Conservation (phyloP, 495 filamentous ascomycete species). For the Opeltia flavorubescens region DNA sequence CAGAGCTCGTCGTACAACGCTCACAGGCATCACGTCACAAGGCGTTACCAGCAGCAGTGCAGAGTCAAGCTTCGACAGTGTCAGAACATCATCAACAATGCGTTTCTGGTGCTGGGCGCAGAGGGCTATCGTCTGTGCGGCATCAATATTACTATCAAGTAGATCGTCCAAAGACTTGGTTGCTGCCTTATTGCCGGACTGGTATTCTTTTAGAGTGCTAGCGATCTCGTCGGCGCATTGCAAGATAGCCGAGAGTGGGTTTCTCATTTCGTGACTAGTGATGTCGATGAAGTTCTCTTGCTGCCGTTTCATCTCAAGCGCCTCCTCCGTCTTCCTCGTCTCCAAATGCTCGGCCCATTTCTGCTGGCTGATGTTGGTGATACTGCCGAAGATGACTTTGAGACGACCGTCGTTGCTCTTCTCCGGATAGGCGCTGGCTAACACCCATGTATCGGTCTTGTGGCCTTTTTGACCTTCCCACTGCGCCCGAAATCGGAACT, state of each 20-base stretch:
- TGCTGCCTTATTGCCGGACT: slow-evolving; percentile 7
- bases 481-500: slow-evolving; percentile 53
- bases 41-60: slow-evolving; percentile 55
- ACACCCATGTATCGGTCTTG: slow-evolving; percentile 50
- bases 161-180: slow-evolving; percentile 19
- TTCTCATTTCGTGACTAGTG: slow-evolving; percentile 77
- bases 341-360: slow-evolving; percentile 34
- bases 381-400: slow-evolving; percentile 56
- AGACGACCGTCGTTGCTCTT: slow-evolving; percentile 38
- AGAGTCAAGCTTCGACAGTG: slow-evolving; percentile 72
- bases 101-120: slow-evolving; percentile 68
- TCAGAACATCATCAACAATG: slow-evolving; percentile 69
- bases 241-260: slow-evolving; percentile 66
- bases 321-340: slow-evolving; percentile 48
- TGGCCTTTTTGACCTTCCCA: slow-evolving; percentile 44
- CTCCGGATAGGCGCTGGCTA: slow-evolving; percentile 58
- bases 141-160: slow-evolving; percentile 49
- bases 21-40: slow-evolving; percentile 49
- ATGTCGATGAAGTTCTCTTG: slow-evolving; percentile 84
- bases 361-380: slow-evolving; percentile 32
- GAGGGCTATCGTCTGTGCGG: slow-evolving; percentile 58
- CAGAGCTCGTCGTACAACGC: slow-evolving; percentile 49
- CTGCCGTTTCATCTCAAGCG: slow-evolving; percentile 49
- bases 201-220: slow-evolving; percentile 33
- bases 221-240: slow-evolving; percentile 71